These are phyloP conservation scores for Cerioporus squamosus DNA, from an alignment of 1,284 basidiomycete species.

Conservation along the genomic window DNA sequence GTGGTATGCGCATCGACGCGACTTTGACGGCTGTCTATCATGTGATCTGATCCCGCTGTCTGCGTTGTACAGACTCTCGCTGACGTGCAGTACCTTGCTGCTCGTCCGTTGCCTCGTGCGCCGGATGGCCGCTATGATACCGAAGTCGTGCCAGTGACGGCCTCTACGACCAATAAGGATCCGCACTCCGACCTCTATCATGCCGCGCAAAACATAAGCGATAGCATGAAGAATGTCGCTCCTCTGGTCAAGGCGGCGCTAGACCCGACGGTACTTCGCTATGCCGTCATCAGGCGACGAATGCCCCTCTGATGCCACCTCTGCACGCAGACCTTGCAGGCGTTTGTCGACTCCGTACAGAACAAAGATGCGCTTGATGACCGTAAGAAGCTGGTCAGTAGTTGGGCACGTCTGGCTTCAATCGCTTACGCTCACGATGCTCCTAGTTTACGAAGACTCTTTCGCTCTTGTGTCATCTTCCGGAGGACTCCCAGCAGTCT, in stretches of 20 bases:
- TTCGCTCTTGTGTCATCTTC: conserved; percentile 63
- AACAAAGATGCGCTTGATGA: conserved; percentile 62
- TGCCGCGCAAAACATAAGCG: conserved; percentile 12
- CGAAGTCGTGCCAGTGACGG: conserved; percentile 27
- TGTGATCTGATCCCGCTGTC: background rate
- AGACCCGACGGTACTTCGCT: background rate
- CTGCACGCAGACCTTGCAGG: conserved; percentile 35
- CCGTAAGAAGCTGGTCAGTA: conserved; percentile 52
- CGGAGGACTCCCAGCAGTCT: conserved; percentile 49
- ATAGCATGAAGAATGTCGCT: conserved; percentile 16
- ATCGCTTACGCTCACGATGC: background rate
- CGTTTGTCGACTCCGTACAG: conserved; percentile 52
- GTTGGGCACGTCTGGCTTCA: too few relatives aligned
- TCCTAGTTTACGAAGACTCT: conserved; percentile 70
- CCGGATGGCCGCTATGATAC: conserved; percentile 32
- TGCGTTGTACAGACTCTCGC: conserved; percentile 20
- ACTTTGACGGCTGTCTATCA: background rate
- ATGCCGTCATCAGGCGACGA: too few relatives aligned
- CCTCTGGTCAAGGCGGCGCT: conserved; percentile 20
- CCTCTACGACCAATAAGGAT: conserved; percentile 14
- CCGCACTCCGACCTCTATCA: conserved; percentile 24
- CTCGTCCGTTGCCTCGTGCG: conserved; percentile 25
- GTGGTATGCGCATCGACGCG: conserved; percentile 10
- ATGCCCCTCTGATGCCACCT: background rate
- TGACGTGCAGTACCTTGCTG: conserved; percentile 25